Percentiles rank a stretch among this genome's conserved stretches.
phyloP scores from a whole-genome alignment of 163 green algal species.

The Chlamydomonas reinhardtii region DNA sequence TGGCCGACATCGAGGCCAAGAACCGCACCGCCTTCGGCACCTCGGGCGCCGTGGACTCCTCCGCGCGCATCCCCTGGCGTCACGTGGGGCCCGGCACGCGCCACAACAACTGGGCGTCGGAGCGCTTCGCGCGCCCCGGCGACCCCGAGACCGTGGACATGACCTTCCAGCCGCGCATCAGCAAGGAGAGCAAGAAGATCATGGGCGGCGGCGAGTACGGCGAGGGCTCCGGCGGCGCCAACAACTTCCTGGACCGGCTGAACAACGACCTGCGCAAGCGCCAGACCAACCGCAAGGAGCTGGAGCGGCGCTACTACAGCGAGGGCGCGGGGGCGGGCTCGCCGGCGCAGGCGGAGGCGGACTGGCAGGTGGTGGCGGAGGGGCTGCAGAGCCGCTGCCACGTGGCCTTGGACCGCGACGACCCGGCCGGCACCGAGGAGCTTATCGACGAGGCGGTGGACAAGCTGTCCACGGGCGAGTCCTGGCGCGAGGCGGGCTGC shows the following conservation, averaged over 20 bases:
- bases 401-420: not conserved
- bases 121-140: conserved; percentile 48
- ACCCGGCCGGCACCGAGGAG: conserved; percentile 15
- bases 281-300: conserved; percentile 46
- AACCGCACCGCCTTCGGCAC: conserved; percentile 25
- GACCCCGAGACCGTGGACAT: conserved; percentile 54
- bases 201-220: conserved; percentile 43
- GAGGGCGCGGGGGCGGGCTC: not conserved
- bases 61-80: conserved; percentile 53
- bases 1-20: conserved; percentile 66
- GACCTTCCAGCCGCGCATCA: conserved; percentile 60
- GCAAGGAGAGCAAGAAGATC: conserved; percentile 26
- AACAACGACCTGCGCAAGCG: conserved; percentile 59
- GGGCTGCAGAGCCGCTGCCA: conserved; percentile 16
- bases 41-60: conserved; percentile 20
- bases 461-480: conserved; percentile 16
- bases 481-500: conserved; percentile 33
- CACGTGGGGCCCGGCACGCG: conserved; percentile 53
- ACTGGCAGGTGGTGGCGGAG: conserved; percentile 32
- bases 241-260: conserved; percentile 62
- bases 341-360: conserved; percentile 2
- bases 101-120: conserved; percentile 45
- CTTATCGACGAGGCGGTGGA: conserved; percentile 46
- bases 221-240: conserved; percentile 7
- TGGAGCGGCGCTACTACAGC: conserved; percentile 45